Evolutionary conservation across 2,329 filamentous ascomycete genomes (phyloP).

Genomic region (Paraphaeosphaeria sporulosa): DNA sequence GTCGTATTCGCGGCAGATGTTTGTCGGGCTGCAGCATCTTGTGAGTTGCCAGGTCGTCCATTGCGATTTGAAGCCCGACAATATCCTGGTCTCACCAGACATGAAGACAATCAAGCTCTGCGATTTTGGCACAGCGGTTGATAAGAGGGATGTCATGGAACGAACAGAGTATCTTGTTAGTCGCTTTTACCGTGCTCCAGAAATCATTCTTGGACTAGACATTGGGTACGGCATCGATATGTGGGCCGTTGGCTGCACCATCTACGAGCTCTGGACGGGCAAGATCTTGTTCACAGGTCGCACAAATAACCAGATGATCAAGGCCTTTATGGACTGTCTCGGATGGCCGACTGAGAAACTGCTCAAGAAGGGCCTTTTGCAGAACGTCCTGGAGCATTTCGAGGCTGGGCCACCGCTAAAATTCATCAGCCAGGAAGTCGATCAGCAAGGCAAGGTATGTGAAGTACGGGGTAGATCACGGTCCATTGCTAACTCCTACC

Average conservation of each 20-base stretch:
- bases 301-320: slow-evolving; percentile 98
- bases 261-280: slow-evolving; percentile 96
- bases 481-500: slow-evolving; percentile 23
- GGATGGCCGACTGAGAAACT: slow-evolving; percentile 91
- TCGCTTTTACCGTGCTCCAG: slow-evolving; percentile 95
- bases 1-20: slow-evolving; percentile 92
- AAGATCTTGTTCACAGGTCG: slow-evolving; percentile 95
- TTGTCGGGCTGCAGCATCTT: slow-evolving; percentile 85
- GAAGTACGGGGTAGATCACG: not conserved
- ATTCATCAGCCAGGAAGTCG: slow-evolving; percentile 78
- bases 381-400: slow-evolving; percentile 78
- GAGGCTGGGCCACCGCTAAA: slow-evolving; percentile 69
- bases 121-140: slow-evolving; percentile 94
- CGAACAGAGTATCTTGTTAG: slow-evolving; percentile 95
- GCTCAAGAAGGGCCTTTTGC: slow-evolving; percentile 72
- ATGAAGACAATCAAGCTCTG: slow-evolving; percentile 87
- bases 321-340: slow-evolving; percentile 93
- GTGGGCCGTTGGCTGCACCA: slow-evolving; percentile 97
- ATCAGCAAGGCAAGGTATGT: slow-evolving; percentile 54
- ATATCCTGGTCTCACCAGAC: slow-evolving; percentile 72
- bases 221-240: slow-evolving; percentile 95
- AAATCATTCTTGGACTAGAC: slow-evolving; percentile 95
- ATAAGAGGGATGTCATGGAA: slow-evolving; percentile 82
- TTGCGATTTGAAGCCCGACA: slow-evolving; percentile 96
- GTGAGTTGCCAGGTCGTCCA: slow-evolving; percentile 93